Evolutionary conservation across 2,329 filamentous ascomycete species (phyloP), one percentile per base, ranked within the genome.

Genomic region (Calcarisporium arbuscula): DNA sequence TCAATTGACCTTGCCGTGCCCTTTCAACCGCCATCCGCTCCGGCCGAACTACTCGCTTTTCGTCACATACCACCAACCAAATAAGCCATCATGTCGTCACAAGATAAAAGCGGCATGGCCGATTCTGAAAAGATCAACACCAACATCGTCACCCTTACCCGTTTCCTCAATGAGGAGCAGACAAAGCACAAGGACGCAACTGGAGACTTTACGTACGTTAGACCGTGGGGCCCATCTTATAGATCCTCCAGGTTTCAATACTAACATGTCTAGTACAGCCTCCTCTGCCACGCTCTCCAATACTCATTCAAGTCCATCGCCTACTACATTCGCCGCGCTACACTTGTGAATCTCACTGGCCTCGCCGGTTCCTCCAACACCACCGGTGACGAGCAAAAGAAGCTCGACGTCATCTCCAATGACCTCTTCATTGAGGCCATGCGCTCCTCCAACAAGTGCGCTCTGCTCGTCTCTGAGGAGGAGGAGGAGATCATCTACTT

Each of bases 221-320:
- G 14, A 28, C 36, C 29, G 27, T 35, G 20, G 16, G 18, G 19
- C 19, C 15, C 22, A 25, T 25, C 22, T 10, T 25, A 9, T 25
- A 25, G 10, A 25, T 14, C 14, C 22, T 25, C 10, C 22, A 25
- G 10, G 10, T 14, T 25, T 10, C 14, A 14, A 9, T 25, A 25
- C 14, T 25, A 25, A 10, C 4, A 25, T 25, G 29, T 23, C 9
- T 27, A 18, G 11, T 22, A 34, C 53, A 95, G 89, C 53, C 77
- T 98, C 34, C 79, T 98, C 40, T 95, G 88, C 74, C 92, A 98
- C 61, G 89, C 92, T 41, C 84, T 98, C 40, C 92, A 96, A 65
- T 98, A 96, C 72, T 90, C 92, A 46, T 98, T 98, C 82, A 98
- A 98, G 73, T 94, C 87, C 48, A 98, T 98, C 62, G 87, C 92